phyloP scores from a whole-genome alignment of 208 protist species.

The Crithidia thermophila region DNA sequence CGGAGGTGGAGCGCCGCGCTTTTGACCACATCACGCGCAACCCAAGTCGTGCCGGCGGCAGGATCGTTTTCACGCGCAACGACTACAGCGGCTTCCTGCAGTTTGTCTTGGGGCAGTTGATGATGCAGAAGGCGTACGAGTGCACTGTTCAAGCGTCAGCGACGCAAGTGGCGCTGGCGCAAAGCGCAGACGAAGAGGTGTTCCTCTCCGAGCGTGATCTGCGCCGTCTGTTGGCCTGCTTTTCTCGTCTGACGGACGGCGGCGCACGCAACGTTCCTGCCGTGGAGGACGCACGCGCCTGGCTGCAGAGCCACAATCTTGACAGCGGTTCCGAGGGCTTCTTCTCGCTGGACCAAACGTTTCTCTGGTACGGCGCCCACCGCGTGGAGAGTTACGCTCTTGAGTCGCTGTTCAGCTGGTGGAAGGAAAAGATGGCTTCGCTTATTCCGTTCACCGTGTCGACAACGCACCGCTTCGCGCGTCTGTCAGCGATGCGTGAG shows the following conservation, averaged over 20 bases:
- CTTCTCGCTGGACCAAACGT: slow-evolving; percentile 25
- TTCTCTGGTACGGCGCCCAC: slow-evolving; percentile 42
- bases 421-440: slow-evolving; percentile 22
- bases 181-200: not conserved
- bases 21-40: slow-evolving; percentile 21
- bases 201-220: slow-evolving; percentile 29
- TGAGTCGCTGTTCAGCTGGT: slow-evolving; percentile 37
- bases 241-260: slow-evolving; percentile 23
- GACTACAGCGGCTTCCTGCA: slow-evolving; percentile 42
- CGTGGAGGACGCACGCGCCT: slow-evolving; percentile 15
- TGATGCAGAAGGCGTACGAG: slow-evolving; percentile 31
- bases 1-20: slow-evolving; percentile 18
- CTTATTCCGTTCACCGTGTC: slow-evolving; percentile 32
- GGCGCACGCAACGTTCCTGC: slow-evolving; percentile 9
- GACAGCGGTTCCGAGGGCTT: slow-evolving; percentile 20
- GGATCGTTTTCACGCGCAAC: slow-evolving; percentile 20
- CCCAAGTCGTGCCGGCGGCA: slow-evolving; percentile 1
- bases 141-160: slow-evolving; percentile 1
- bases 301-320: slow-evolving; percentile 15
- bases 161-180: not conserved
- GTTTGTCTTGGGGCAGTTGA: slow-evolving; percentile 33
- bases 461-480: slow-evolving; percentile 10
- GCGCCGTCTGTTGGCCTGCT: slow-evolving; percentile 20
- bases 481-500: slow-evolving; percentile 25
- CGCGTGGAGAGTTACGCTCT: slow-evolving; percentile 27